phyloP scores from a whole-genome alignment of 495 filamentous ascomycete genomes.

The Lentithecium fluviatile region DNA sequence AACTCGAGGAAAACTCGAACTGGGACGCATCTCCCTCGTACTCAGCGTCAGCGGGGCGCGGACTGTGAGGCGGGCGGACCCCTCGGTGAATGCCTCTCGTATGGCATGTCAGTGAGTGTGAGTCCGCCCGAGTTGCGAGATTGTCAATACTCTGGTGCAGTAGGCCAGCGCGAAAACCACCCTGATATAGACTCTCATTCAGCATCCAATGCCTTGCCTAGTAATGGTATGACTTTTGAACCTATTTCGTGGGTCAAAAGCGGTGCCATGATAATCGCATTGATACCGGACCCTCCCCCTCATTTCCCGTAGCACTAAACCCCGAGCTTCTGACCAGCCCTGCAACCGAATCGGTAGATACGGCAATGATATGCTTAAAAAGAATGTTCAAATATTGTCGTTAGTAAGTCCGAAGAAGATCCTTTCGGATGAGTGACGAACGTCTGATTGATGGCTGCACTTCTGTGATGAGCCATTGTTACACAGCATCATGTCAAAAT shows the following conservation, averaged over 20 bases:
- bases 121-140: not conserved
- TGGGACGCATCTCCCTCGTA: not conserved
- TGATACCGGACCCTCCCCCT: constrained; percentile 11
- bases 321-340: not conserved
- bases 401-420: constrained; percentile 17
- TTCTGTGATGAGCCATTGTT: not conserved
- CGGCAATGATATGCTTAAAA: constrained; percentile 10
- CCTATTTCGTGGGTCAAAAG: too few relatives aligned
- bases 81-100: not conserved
- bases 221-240: not conserved
- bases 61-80: constrained; percentile 16
- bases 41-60: not conserved
- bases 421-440: not conserved
- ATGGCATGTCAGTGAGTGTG: constrained; percentile 17
- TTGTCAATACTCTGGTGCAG: not conserved
- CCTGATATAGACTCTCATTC: constrained; percentile 18
- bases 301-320: constrained; percentile 23
- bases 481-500: not conserved
- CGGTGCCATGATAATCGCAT: not conserved
- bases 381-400: not conserved
- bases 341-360: constrained; percentile 1
- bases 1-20: not conserved
- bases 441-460: not conserved
- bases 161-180: constrained; percentile 17
- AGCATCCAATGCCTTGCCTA: not conserved